phyloP scores from a whole-genome alignment of 2,329 filamentous ascomycete genomes.

The Fusarium oligoseptatum region DNA sequence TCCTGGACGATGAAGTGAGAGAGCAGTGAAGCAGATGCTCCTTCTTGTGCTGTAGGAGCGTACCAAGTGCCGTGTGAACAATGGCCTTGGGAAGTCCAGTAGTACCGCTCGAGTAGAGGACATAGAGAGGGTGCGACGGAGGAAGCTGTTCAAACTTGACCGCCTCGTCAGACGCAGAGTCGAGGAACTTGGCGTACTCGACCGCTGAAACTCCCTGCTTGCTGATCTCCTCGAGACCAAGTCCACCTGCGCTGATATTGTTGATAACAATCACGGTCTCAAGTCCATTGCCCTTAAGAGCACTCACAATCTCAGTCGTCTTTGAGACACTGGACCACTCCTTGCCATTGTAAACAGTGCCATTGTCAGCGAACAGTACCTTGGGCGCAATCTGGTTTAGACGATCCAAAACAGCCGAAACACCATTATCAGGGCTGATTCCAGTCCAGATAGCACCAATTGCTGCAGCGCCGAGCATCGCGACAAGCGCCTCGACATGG shows the following conservation, averaged over 20 bases:
- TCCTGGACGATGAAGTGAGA: slow-evolving; percentile 76
- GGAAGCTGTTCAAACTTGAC: slow-evolving; percentile 81
- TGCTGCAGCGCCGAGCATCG: slow-evolving; percentile 86
- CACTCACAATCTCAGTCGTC: slow-evolving; percentile 79
- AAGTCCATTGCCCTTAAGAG: slow-evolving; percentile 71
- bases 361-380: slow-evolving; percentile 89
- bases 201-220: slow-evolving; percentile 56
- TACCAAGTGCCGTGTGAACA: slow-evolving; percentile 90
- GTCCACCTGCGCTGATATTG: slow-evolving; percentile 64
- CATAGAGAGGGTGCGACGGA: slow-evolving; percentile 91
- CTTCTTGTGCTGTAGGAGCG: slow-evolving; percentile 96
- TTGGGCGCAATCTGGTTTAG: slow-evolving; percentile 87
- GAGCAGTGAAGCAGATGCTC: slow-evolving; percentile 92
- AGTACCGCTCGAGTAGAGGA: slow-evolving; percentile 93
- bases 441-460: slow-evolving; percentile 93
- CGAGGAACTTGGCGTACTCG: slow-evolving; percentile 62
- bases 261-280: slow-evolving; percentile 81
- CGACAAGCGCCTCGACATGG: slow-evolving; percentile 86
- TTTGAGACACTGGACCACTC: slow-evolving; percentile 85
- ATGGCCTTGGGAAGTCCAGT: slow-evolving; percentile 92
- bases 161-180: slow-evolving; percentile 56
- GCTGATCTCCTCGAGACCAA: slow-evolving; percentile 58
- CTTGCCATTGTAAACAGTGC: slow-evolving; percentile 91
- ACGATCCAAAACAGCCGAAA: slow-evolving; percentile 90
- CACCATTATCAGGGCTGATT: slow-evolving; percentile 91